Base-by-base conservation (phyloP, 192 early-diverging fungal genomes). In the Geranomyces variabilis region DNA sequence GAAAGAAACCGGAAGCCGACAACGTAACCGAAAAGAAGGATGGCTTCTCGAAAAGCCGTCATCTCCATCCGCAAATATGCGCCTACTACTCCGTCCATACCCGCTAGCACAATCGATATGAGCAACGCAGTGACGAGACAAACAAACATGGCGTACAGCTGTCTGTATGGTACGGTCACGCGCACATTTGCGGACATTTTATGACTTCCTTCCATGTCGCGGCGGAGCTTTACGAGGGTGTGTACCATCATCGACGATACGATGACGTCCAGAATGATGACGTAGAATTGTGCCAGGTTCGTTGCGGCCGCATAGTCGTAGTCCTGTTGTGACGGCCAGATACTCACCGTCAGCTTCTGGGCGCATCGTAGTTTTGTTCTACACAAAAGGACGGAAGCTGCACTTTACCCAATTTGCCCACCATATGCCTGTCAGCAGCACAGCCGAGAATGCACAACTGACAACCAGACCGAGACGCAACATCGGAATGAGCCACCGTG, bases 151-250 rank as follows among this genome's bases (percentile, higher is more conserved):
- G 21, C 51, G 51, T 55, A 55, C 4, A 55, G 51, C 51, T 55
- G 51, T 15, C 51, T 14, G 51, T 55, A 55, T 55, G 51, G 51
- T 3, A 55, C 51, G 6, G 51, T 55, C 51, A 55, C 51, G 19
- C 51, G 51, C 2, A 55, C 26, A 14, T 14, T 28, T 24, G 19
- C 14, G 21, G 15, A 24, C 15, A 28, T 6, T 28, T 55, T 55
- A 15, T n/a, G 26, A 3, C 51, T 14, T 28, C 6, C 4, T 4
- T 3, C 4, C 51, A 55, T 28, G 51, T 55, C 51, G 21, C 15
- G 51, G 19, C 51, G 51, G 51, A 55, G 21, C 4, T 55, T 15
- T n/a, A 55, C 2, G 3, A 55, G 3, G 4, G 51, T 28, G 19
- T 15, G 19, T 4, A 55, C 51, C 51, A 55, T 55, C 4, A 55